These are phyloP conservation scores for Gleditsia sinensis DNA, from an alignment of 306 rosid genomes.

Conservation along the genomic window DNA sequence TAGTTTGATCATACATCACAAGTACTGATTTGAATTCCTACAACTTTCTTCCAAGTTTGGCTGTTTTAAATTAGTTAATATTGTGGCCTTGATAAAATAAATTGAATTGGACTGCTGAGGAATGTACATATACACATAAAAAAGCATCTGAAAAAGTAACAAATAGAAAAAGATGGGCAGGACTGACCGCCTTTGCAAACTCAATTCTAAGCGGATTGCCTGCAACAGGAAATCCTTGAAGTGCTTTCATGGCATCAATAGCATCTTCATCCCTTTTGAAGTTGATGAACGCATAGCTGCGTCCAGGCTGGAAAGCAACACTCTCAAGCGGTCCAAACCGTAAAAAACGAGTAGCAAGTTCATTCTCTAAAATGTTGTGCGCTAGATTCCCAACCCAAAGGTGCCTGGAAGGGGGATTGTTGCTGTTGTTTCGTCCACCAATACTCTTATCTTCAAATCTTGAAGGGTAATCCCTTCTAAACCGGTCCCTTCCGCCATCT, in stretches of 20 bases:
- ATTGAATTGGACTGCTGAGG: constrained; percentile 19
- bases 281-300: constrained; percentile 88
- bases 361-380: constrained; percentile 63
- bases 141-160: constrained; percentile 49
- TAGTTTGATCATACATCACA: constrained; percentile 27
- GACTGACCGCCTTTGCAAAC: constrained; percentile 99
- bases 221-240: constrained; percentile 72
- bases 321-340: constrained; percentile 75
- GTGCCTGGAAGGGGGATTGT: constrained; percentile 75
- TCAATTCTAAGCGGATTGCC: constrained; percentile 91
- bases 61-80: constrained; percentile 3
- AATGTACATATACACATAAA: constrained; percentile 30
- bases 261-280: constrained; percentile 81
- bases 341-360: constrained; percentile 64
- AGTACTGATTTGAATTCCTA: constrained; percentile 19
- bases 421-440: constrained; percentile 44
- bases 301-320: constrained; percentile 82
- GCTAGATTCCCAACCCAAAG: constrained; percentile 90
- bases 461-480: constrained; percentile 53
- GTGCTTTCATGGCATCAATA: constrained; percentile 67
- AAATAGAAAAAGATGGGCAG: constrained; percentile 61
- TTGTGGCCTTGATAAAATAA: constrained; percentile 29
- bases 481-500: constrained; percentile 51
- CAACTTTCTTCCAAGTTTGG: background rate
- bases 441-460: constrained; percentile 46